Evolutionary conservation across 1,284 basidiomycete species (phyloP).

Genomic region (Inonotus hispidus): DNA sequence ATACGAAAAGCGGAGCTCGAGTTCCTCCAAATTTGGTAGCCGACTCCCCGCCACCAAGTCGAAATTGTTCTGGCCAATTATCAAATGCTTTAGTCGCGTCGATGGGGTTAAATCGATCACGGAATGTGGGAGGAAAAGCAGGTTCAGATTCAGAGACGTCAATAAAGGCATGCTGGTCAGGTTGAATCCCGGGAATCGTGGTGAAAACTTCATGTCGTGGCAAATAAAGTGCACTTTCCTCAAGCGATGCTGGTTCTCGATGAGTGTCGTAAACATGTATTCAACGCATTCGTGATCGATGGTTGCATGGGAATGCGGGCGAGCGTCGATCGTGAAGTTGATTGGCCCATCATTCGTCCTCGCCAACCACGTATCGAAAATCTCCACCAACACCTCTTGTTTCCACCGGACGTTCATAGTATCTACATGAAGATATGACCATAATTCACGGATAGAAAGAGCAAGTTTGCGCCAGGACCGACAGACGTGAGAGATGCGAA

Average conservation of each 20-base stretch:
- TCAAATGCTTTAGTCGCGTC: background rate
- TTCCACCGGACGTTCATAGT: background rate
- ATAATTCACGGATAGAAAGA: background rate
- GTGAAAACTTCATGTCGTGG: background rate
- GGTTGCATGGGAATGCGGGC: too few species aligned
- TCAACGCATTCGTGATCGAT: background rate
- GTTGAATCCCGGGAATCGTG: background rate
- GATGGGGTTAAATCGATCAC: background rate
- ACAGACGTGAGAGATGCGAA: background rate
- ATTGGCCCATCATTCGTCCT: background rate
- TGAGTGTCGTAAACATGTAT: background rate
- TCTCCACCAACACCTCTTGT: background rate
- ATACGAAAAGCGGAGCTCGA: background rate
- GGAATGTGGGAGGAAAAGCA: too few species aligned
- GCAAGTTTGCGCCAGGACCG: background rate
- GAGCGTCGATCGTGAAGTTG: too few species aligned
- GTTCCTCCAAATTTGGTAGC: background rate
- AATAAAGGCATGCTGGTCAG: background rate
- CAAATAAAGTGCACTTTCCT: background rate
- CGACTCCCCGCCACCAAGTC: background rate
- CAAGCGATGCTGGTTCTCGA: background rate
- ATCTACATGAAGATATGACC: background rate
- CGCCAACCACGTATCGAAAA: background rate
- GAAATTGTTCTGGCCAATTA: background rate
- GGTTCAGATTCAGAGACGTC: background rate